Percentiles rank a stretch among this genome's conserved stretches.
Evolutionary conservation across 148 eudicot genomes (phyloP).

Genomic region (Nepenthes mirabilis): DNA sequence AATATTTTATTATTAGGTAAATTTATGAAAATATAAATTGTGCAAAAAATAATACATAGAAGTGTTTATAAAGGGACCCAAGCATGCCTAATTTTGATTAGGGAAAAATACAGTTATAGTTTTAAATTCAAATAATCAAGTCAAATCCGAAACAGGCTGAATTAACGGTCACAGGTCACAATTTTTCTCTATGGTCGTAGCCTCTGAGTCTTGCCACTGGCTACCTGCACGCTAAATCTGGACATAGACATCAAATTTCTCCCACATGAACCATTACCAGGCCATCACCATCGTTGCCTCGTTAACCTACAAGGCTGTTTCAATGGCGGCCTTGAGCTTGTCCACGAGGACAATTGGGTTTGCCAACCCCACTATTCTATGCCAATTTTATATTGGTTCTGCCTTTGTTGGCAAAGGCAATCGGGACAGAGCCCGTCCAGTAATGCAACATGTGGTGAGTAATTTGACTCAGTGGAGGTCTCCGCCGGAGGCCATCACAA

Average conservation of each 20-base stretch:
- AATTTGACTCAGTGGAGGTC: constrained; percentile 64
- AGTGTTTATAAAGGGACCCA: too few species aligned
- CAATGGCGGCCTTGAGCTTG: background rate
- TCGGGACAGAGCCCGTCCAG: constrained; percentile 59
- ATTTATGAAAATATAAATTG: background rate
- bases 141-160: too few species aligned
- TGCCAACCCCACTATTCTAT: constrained; percentile 37
- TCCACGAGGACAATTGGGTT: background rate
- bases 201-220: background rate
- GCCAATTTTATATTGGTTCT: constrained; percentile 63
- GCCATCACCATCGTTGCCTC: background rate
- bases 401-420: constrained; percentile 56
- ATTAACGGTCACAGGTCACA: background rate
- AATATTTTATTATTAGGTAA: background rate
- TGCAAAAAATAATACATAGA: background rate
- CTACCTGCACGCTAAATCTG: background rate
- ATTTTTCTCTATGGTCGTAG: background rate
- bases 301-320: background rate
- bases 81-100: too few species aligned
- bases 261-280: background rate
- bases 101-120: too few species aligned
- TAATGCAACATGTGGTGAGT: constrained; percentile 52
- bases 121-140: too few species aligned
- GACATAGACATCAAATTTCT: background rate
- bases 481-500: constrained; percentile 63